phyloP scores from a whole-genome alignment of 2,329 filamentous ascomycete species.

The Chlorencoelia australis region DNA sequence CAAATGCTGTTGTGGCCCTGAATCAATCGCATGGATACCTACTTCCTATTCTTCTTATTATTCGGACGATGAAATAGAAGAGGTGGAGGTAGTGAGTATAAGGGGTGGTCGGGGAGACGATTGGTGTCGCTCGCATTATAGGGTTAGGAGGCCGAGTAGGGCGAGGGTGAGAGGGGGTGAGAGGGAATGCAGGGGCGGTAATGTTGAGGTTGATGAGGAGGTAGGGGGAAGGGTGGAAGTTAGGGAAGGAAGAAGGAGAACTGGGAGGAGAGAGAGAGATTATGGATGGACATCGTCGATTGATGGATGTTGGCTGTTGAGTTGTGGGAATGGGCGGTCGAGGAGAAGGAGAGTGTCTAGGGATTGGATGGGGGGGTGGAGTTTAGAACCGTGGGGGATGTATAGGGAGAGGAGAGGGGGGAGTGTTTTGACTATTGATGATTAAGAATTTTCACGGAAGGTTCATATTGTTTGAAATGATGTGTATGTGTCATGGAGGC shows the following conservation, averaged over 20 bases:
- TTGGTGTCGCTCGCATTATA: neutral
- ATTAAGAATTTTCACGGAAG: too few relatives aligned
- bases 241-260: neutral
- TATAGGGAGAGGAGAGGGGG: too few relatives aligned
- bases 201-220: neutral
- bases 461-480: too few relatives aligned
- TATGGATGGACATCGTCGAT: neutral
- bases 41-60: conserved; percentile 4
- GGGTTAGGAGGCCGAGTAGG: neutral
- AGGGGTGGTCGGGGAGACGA: neutral
- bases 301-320: neutral
- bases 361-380: neutral
- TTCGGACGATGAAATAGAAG: neutral
- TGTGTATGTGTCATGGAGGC: too few relatives aligned
- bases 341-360: neutral
- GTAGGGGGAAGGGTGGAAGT: neutral
- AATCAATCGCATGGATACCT: neutral
- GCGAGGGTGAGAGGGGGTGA: conserved; percentile 1
- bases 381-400: too few relatives aligned
- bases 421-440: too few relatives aligned
- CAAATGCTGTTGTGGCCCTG: conserved; percentile 11
- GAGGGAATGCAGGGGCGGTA: neutral
- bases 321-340: neutral
- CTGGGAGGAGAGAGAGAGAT: neutral
- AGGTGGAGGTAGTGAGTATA: conserved; percentile 1